Evolutionary conservation across 2,329 filamentous ascomycete genomes (phyloP).

Genomic region (Leptographium radiaticola): DNA sequence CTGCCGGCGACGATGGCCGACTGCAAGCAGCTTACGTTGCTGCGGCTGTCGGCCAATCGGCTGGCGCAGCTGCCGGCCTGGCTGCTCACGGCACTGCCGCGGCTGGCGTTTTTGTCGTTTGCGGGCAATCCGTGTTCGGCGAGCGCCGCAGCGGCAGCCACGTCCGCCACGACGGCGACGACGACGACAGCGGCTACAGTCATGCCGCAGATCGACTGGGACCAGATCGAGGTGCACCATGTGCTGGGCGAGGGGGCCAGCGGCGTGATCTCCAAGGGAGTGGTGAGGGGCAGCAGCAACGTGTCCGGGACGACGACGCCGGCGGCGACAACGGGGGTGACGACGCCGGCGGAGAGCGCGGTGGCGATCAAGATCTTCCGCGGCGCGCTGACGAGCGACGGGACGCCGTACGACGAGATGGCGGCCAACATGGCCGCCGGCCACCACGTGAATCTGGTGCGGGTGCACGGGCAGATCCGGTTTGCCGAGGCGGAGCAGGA

Average conservation of each 20-base stretch:
- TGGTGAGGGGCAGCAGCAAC: slow-evolving; percentile 9
- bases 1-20: slow-evolving; percentile 28
- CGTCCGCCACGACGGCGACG: slow-evolving; percentile 2
- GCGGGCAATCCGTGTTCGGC: slow-evolving; percentile 31
- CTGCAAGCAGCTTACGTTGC: slow-evolving; percentile 29
- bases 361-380: slow-evolving; percentile 37
- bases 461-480: slow-evolving; percentile 28
- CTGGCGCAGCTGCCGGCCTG: slow-evolving; percentile 26
- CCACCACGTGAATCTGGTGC: slow-evolving; percentile 30
- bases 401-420: slow-evolving; percentile 35
- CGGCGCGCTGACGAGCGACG: slow-evolving; percentile 32
- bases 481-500: slow-evolving; percentile 6
- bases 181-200: slow-evolving; percentile 4
- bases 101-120: slow-evolving; percentile 32
- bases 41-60: slow-evolving; percentile 30
- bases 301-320: slow-evolving; percentile 1
- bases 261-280: slow-evolving; percentile 29
- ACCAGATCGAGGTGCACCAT: slow-evolving; percentile 24
- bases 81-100: slow-evolving; percentile 27
- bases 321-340: slow-evolving; percentile 4
- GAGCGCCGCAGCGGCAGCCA: not conserved
- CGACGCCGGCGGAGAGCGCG: slow-evolving; percentile 10
- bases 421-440: slow-evolving; percentile 31
- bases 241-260: slow-evolving; percentile 31
- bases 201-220: slow-evolving; percentile 27